phyloP scores from a whole-genome alignment of 352 stramenopile species.

The Globisporangium rhizosaccharum region DNA sequence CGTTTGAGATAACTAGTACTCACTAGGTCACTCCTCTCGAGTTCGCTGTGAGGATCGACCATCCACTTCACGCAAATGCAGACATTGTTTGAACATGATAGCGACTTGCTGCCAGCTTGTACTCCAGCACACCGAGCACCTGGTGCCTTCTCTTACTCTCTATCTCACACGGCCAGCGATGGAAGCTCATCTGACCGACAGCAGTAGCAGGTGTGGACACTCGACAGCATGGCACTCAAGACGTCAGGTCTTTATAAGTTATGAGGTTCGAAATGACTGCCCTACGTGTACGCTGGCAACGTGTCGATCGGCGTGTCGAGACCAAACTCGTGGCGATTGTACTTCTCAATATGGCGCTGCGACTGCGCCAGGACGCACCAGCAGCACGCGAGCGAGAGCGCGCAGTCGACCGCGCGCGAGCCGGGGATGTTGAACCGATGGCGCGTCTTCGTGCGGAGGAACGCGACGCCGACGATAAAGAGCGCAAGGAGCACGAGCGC shows the following conservation, averaged over 20 bases:
- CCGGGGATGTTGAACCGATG: conserved; percentile 36
- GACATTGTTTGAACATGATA: too few species aligned
- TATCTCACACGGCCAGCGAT: not conserved
- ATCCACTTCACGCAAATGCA: too few species aligned
- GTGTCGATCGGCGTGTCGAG: conserved; percentile 15
- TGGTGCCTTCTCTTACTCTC: too few species aligned
- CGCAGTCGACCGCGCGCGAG: conserved; percentile 25
- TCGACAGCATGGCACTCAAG: not conserved
- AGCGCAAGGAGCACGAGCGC: conserved; percentile 20
- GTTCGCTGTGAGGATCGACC: too few species aligned
- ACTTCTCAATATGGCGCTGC: conserved; percentile 22
- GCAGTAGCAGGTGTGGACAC: too few species aligned
- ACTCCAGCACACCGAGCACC: too few species aligned
- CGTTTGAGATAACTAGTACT: too few species aligned
- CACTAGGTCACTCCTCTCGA: too few species aligned
- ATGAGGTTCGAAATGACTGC: too few species aligned
- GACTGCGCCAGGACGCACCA: conserved; percentile 55
- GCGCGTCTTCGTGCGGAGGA: conserved; percentile 33
- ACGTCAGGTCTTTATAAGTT: not conserved
- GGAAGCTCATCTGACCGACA: not conserved
- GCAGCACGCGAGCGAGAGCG: conserved; percentile 35
- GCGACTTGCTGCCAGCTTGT: too few species aligned
- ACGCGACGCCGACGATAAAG: conserved; percentile 37
- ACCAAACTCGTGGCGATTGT: conserved; percentile 17
- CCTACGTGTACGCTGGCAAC: conserved; percentile 14